A percentile compares a stretch with the other conserved stretches of the same genome.
phyloP scores from a whole-genome alignment of 169 alveolate genomes.

The Plasmodium gaboni region DNA sequence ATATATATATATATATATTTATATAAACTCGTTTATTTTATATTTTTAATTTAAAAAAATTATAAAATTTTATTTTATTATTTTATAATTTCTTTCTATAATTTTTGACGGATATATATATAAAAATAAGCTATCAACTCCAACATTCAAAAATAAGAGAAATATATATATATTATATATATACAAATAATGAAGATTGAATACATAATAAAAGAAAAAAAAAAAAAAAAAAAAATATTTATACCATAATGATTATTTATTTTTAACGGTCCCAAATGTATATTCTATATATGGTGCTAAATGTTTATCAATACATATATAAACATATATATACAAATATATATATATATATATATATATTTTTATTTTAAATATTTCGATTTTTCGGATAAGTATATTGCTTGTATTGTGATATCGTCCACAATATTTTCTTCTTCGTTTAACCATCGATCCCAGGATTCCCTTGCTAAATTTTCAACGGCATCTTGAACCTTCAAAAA shows the following conservation, averaged over 20 bases:
- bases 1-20: not conserved
- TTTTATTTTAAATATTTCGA: conserved; percentile 24
- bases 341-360: not conserved
- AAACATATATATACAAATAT: not conserved
- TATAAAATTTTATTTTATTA: conserved; percentile 7
- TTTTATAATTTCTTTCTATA: not conserved
- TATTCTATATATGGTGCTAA: not conserved
- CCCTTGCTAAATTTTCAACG: conserved; percentile 89
- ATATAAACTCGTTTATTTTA: not conserved
- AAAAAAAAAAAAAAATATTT: not conserved
- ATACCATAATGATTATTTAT: not conserved
- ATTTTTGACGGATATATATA: not conserved
- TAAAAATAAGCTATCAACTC: not conserved
- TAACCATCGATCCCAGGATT: conserved; percentile 91
- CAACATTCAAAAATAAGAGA: not conserved
- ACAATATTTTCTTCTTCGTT: conserved; percentile 90
- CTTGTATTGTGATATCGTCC: conserved; percentile 90
- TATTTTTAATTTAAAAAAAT: conserved; percentile 7
- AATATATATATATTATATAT: not conserved
- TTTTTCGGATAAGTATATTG: conserved; percentile 78
- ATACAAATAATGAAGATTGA: not conserved
- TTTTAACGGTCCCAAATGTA: not conserved
- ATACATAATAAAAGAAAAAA: not conserved
- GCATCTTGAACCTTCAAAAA: conserved; percentile 79
- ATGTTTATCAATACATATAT: no score